These are phyloP conservation scores for Phaeosphaeriaceae sp. DNA, from an alignment of 2,329 filamentous ascomycete genomes.

Conservation along the genomic window DNA sequence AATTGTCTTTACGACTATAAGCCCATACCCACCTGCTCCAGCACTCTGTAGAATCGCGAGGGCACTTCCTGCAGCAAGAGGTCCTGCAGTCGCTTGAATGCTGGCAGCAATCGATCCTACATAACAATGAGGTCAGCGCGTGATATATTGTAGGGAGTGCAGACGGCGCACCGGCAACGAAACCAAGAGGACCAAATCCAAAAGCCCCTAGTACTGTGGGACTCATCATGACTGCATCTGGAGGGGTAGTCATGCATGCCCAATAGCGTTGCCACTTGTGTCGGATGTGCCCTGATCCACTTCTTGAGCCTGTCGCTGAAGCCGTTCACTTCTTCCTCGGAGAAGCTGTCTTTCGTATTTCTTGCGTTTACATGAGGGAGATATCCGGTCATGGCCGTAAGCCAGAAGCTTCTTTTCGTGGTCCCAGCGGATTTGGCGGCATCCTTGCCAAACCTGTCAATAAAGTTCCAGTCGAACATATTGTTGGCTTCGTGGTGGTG, in stretches of 20 bases:
- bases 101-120: slow-evolving; percentile 22
- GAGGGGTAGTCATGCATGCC: slow-evolving; percentile 11
- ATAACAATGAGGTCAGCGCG: no score
- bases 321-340: background rate
- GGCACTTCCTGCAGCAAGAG: slow-evolving; percentile 17
- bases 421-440: background rate
- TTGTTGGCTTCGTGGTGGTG: background rate
- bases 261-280: background rate
- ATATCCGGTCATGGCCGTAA: background rate
- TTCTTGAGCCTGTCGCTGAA: background rate
- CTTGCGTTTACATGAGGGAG: background rate
- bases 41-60: slow-evolving; percentile 30
- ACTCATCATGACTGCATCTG: slow-evolving; percentile 8
- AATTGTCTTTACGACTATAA: slow-evolving; percentile 16
- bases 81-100: slow-evolving; percentile 18
- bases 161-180: slow-evolving; percentile 16
- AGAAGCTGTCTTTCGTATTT: background rate
- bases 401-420: background rate
- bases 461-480: background rate
- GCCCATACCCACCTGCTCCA: slow-evolving; percentile 18
- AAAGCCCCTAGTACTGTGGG: slow-evolving; percentile 4
- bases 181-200: slow-evolving; percentile 19
- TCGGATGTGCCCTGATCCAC: background rate
- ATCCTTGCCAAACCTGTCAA: background rate
- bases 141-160: background rate